A percentile compares a stretch with the other conserved stretches of the same genome.
Evolutionary conservation across 192 early-diverging fungal genomes (phyloP).

Genomic region (Umbelopsis isabellina): DNA sequence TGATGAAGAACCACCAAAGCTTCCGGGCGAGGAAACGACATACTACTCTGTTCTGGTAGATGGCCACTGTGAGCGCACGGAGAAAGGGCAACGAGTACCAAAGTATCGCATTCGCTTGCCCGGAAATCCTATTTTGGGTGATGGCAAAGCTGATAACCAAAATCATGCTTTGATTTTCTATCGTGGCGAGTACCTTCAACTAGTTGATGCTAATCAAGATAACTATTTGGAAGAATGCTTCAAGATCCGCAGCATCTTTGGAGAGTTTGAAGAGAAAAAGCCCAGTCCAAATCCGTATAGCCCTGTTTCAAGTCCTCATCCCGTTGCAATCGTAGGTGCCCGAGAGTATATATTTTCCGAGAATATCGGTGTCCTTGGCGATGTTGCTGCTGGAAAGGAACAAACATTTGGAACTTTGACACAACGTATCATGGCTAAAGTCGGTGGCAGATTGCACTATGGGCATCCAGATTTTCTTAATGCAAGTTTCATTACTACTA

Average conservation of each 20-base stretch:
- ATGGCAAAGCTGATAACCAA: slow-evolving; percentile 80
- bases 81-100: slow-evolving; percentile 60
- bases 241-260: slow-evolving; percentile 75
- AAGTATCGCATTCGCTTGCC: slow-evolving; percentile 68
- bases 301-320: slow-evolving; percentile 40
- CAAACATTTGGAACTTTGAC: slow-evolving; percentile 75
- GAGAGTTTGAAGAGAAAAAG: slow-evolving; percentile 72
- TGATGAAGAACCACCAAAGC: slow-evolving; percentile 54
- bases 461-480: slow-evolving; percentile 82
- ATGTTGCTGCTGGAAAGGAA: slow-evolving; percentile 77
- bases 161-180: slow-evolving; percentile 74
- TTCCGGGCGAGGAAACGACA: slow-evolving; percentile 37
- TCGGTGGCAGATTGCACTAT: slow-evolving; percentile 71
- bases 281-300: slow-evolving; percentile 44
- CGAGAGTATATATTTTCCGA: slow-evolving; percentile 76
- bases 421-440: slow-evolving; percentile 74
- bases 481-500: slow-evolving; percentile 72
- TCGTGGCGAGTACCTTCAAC: slow-evolving; percentile 76
- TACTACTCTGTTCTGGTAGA: slow-evolving; percentile 64
- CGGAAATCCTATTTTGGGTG: slow-evolving; percentile 75
- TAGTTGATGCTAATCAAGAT: slow-evolving; percentile 81
- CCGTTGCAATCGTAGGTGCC: slow-evolving; percentile 75
- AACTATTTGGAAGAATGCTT: slow-evolving; percentile 79
- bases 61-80: slow-evolving; percentile 59
- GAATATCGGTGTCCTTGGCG: slow-evolving; percentile 70